Percentiles rank a stretch among this genome's conserved stretches.
phyloP scores from a whole-genome alignment of 192 early-diverging fungal species.

The Podila clonocystis region DNA sequence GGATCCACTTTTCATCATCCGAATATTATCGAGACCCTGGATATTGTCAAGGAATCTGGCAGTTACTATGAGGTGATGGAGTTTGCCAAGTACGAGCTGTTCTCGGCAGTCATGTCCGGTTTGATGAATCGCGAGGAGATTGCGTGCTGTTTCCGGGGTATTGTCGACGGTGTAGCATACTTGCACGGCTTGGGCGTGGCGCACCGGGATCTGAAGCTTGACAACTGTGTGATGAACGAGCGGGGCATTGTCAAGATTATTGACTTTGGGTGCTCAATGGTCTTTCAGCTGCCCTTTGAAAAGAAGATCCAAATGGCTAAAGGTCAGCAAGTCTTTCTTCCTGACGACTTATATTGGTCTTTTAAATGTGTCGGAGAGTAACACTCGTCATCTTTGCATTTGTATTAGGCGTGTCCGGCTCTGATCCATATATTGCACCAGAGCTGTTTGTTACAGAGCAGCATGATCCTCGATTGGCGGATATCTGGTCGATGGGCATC shows the following conservation, averaged over 20 bases:
- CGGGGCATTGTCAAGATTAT: conserved; percentile 89
- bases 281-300: conserved; percentile 88
- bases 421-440: conserved; percentile 96
- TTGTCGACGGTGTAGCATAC: conserved; percentile 85
- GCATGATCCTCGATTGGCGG: conserved; percentile 85
- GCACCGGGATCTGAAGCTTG: conserved; percentile 92
- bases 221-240: conserved; percentile 85
- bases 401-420: conserved; percentile 81
- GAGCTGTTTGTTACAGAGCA: conserved; percentile 75
- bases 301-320: conserved; percentile 49
- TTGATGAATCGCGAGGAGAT: conserved; percentile 81
- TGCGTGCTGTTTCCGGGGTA: conserved; percentile 89
- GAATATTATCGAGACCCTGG: conserved; percentile 82
- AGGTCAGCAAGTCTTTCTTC: conserved; percentile 62
- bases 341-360: conserved; percentile 5
- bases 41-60: conserved; percentile 75
- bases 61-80: conserved; percentile 87
- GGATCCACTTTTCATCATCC: conserved; percentile 78
- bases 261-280: conserved; percentile 93
- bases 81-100: conserved; percentile 92
- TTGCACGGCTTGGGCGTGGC: conserved; percentile 92
- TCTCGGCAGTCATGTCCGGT: conserved; percentile 78
- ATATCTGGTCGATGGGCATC: conserved; percentile 92
- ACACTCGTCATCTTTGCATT: conserved; percentile 36
- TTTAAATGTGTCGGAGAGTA: not conserved